phyloP scores from a whole-genome alignment of 1,139 yeast genomes.

The Meyerozyma smithsonii region DNA sequence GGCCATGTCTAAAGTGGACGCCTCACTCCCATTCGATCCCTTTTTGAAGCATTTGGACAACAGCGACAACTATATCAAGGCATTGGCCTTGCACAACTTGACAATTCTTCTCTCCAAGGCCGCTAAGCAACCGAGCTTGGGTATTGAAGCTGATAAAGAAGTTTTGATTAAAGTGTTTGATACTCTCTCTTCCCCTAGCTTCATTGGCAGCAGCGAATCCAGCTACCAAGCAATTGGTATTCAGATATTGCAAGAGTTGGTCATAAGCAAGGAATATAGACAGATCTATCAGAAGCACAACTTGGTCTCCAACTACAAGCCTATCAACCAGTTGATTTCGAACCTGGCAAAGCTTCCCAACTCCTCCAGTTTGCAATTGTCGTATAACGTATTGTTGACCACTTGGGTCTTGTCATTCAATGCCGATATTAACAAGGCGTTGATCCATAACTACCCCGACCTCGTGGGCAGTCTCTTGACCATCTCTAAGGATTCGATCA shows the following conservation, averaged over 20 bases:
- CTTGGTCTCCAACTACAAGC: slow-evolving; percentile 47
- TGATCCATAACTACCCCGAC: slow-evolving; percentile 58
- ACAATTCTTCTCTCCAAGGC: slow-evolving; percentile 33
- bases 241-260: slow-evolving; percentile 61
- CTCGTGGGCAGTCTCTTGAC: slow-evolving; percentile 48
- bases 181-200: slow-evolving; percentile 31
- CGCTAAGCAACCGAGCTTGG: slow-evolving; percentile 10
- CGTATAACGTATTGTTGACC: slow-evolving; percentile 71
- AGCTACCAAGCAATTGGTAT: slow-evolving; percentile 61
- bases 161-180: slow-evolving; percentile 40
- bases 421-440: slow-evolving; percentile 44
- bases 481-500: slow-evolving; percentile 70
- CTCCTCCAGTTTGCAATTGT: slow-evolving; percentile 71
- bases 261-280: slow-evolving; percentile 58
- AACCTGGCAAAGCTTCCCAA: slow-evolving; percentile 38
- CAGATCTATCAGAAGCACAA: slow-evolving; percentile 51
- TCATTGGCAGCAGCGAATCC: slow-evolving; percentile 45
- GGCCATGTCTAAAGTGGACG: slow-evolving; percentile 40
- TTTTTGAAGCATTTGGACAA: slow-evolving; percentile 48
- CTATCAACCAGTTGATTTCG: slow-evolving; percentile 37
- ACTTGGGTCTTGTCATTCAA: slow-evolving; percentile 86
- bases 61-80: slow-evolving; percentile 42
- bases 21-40: slow-evolving; percentile 53
- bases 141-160: slow-evolving; percentile 21
- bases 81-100: slow-evolving; percentile 44